Evolutionary conservation across 331 rosid genomes (phyloP).

Genomic region (Quercus tomentella): DNA sequence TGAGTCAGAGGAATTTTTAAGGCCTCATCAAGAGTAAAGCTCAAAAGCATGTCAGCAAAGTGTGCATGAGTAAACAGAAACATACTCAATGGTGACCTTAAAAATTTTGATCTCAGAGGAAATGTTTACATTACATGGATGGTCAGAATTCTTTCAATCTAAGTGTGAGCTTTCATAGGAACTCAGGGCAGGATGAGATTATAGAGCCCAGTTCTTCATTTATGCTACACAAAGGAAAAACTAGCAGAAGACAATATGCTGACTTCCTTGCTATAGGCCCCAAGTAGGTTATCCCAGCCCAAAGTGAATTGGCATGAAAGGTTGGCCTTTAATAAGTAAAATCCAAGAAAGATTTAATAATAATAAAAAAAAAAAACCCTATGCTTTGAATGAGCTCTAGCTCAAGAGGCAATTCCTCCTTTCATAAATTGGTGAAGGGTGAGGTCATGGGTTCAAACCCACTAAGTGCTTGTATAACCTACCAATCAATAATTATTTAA

Average conservation of each 20-base stretch:
- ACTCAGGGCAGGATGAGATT: neutral
- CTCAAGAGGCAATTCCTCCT: no score
- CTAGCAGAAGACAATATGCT: neutral
- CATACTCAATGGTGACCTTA: neutral
- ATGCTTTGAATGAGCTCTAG: neutral
- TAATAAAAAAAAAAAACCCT: neutral
- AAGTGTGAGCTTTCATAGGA: neutral
- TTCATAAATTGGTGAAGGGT: no score
- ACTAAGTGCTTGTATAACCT: no score
- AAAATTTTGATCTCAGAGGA: neutral
- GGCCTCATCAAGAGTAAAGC: neutral
- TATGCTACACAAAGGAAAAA: neutral
- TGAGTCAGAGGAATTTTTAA: neutral
- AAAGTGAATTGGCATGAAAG: neutral
- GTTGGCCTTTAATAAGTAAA: neutral
- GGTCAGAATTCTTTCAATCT: neutral
- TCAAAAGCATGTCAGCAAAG: neutral
- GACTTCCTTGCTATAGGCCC: neutral
- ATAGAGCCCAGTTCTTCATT: neutral
- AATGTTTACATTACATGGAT: neutral
- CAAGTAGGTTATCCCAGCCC: neutral
- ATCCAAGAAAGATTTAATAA: neutral
- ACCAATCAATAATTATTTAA: no score
- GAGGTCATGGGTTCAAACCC: no score
- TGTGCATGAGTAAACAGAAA: neutral